Percentiles rank a stretch among this genome's conserved stretches.
These are phyloP conservation scores for Ganoderma sinense DNA, from an alignment of 1,284 basidiomycete species.

Conservation along the genomic window DNA sequence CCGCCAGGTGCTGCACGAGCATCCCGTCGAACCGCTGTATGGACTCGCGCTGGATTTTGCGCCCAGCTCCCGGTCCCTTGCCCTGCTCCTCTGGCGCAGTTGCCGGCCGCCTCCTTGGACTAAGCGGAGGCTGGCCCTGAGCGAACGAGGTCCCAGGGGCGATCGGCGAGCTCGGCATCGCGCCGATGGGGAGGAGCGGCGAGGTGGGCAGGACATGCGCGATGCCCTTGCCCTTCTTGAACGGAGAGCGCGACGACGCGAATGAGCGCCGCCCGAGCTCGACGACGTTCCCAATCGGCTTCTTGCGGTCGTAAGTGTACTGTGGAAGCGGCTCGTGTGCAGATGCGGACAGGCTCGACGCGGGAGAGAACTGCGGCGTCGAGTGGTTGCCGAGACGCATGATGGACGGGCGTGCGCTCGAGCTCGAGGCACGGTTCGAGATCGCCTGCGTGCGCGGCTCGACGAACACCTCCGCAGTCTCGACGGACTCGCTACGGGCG, in stretches of 20 bases:
- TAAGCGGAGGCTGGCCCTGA: neutral
- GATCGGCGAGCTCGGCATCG: constrained; percentile 26
- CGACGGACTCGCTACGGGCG: constrained; percentile 17
- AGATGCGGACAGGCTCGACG: constrained; percentile 36
- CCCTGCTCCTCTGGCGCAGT: constrained; percentile 32
- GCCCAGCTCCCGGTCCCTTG: constrained; percentile 33
- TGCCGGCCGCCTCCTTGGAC: constrained; percentile 25
- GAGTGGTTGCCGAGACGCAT: constrained; percentile 51
- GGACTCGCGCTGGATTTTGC: constrained; percentile 55
- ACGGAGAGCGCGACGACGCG: constrained; percentile 27
- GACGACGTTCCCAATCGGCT: constrained; percentile 41
- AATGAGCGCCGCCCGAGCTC: constrained; percentile 32
- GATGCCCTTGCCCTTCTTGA: constrained; percentile 32
- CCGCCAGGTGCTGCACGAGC: constrained; percentile 77
- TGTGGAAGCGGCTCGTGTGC: constrained; percentile 28
- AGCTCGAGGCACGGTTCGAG: constrained; percentile 42
- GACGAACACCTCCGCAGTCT: constrained; percentile 38
- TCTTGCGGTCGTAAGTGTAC: constrained; percentile 33
- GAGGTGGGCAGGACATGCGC: constrained; percentile 18
- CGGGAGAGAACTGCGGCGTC: constrained; percentile 42
- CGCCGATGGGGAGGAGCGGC: constrained; percentile 29
- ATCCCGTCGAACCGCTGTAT: constrained; percentile 73
- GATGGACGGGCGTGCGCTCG: constrained; percentile 43
- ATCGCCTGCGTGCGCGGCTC: constrained; percentile 46
- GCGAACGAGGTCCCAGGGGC: constrained; percentile 13